These are phyloP conservation scores for Atalantia buxifolia DNA, from an alignment of 345 rosid genomes.

Conservation along the genomic window DNA sequence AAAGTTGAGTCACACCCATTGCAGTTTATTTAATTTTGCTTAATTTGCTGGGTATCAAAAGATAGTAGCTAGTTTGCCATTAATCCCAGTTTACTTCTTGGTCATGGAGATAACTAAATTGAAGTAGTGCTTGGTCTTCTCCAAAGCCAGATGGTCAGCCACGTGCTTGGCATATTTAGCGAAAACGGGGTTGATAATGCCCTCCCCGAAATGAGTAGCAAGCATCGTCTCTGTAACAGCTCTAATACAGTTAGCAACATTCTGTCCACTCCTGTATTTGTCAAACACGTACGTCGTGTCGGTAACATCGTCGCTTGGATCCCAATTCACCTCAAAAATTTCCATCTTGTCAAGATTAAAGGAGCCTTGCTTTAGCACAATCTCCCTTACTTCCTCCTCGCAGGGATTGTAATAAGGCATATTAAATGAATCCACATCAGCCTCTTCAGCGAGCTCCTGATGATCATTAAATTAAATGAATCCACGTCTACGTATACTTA, in stretches of 20 bases:
- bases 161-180: background rate
- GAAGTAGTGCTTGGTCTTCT: slow-evolving; percentile 2
- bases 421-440: background rate
- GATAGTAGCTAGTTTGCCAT: no score
- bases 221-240: slow-evolving; percentile 12
- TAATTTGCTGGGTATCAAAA: no score
- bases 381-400: background rate
- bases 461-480: no score
- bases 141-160: slow-evolving; percentile 4
- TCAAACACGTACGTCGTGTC: no score
- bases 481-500: no score
- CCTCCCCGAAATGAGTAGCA: slow-evolving; percentile 16
- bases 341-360: no score
- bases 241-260: background rate
- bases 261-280: background rate
- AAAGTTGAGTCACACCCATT: no score
- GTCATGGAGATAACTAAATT: background rate
- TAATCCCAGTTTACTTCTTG: no score
- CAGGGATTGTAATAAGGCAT: background rate
- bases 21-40: no score
- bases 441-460: background rate
- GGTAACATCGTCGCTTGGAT: no score
- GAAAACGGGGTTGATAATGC: slow-evolving; percentile 12
- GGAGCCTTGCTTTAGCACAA: no score
- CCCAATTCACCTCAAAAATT: no score